Evolutionary conservation across 345 rosid genomes (phyloP).

Genomic region (Ceriops tagal): DNA sequence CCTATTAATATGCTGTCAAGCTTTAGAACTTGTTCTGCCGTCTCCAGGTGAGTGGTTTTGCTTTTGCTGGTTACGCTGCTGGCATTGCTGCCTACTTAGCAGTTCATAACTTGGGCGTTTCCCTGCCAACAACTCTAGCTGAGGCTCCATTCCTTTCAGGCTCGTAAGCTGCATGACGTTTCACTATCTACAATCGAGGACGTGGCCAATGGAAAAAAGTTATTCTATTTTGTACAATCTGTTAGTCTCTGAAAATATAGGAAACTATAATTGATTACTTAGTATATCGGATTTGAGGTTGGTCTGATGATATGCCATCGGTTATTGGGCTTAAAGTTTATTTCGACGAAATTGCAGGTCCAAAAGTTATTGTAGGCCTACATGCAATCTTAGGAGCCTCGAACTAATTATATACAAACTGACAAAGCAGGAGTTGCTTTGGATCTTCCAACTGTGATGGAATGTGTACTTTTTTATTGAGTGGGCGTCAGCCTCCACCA

Average conservation of each 20-base stretch:
- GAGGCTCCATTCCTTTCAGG: slow-evolving; percentile 29
- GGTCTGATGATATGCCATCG: neutral
- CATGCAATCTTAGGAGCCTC: too few relatives aligned
- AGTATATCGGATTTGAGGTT: neutral
- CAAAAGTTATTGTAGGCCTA: neutral
- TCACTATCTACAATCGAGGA: slow-evolving; percentile 3
- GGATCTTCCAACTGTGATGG: too few relatives aligned
- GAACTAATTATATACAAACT: too few relatives aligned
- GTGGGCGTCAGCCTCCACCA: neutral
- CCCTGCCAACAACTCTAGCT: slow-evolving; percentile 28
- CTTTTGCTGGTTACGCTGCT: slow-evolving; percentile 69
- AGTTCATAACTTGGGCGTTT: slow-evolving; percentile 17
- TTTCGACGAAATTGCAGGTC: neutral
- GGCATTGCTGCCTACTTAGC: slow-evolving; percentile 32
- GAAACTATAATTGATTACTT: neutral
- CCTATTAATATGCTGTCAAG: neutral
- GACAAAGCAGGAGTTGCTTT: too few relatives aligned
- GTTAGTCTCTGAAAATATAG: neutral
- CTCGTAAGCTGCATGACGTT: slow-evolving; percentile 53
- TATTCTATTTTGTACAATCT: neutral
- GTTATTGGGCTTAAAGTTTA: neutral
- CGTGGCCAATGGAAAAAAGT: neutral
- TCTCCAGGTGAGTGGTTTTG: slow-evolving; percentile 87
- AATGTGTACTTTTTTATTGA: too few relatives aligned
- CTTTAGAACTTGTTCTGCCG: slow-evolving; percentile 4